Base-by-base conservation (phyloP, 805 yeast species). In the Sungouiozyma ichnusensis region DNA sequence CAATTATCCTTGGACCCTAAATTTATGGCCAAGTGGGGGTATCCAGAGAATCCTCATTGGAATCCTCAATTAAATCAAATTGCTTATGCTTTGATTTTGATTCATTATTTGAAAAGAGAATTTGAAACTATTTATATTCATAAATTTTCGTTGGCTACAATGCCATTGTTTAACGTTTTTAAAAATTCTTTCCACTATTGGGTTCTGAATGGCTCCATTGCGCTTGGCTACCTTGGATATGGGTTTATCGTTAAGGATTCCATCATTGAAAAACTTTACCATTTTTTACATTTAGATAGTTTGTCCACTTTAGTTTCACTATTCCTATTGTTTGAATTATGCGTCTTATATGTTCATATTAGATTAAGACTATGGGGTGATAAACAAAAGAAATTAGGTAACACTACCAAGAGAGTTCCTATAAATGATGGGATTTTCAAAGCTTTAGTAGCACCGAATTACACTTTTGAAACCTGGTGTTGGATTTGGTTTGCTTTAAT, bases 141-240 rank as follows among this genome's bases (percentile, higher is more conserved):
- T 65, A 71, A 74, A 47, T 92, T 92, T 59, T 84, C 96, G 17
- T 69, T 78, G 44, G 79, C 85, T 19, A 92, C 98, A 13, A 92
- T 92, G 98, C 98, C 98, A 3, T 54, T 83, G 35, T 74, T 77
- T 60, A 84, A 86, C 63, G 65, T 92, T 45, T 84, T 90, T 72
- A 86, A 88, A 66, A 92, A 92, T 67, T 80, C 87, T 33, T 69
- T 74, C 50, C 97, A 92, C 62, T 92, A 92, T 66, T 90, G 97
- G 97, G 61, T 85, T n/a, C 67, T 90, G 50, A 81, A 87, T 42
- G 97, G 97, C 7, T 58, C 74, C 11, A 60, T 71, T 65, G 50
- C 72, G 50, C 36, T 72, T 48, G 48, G 55, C 67, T 51, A 81
- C 74, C 78, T 65, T 53, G 51, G 69, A 63, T 50, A 78, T 72